phyloP scores from a whole-genome alignment of 352 stramenopile species.

The Elongisporangium undulatum region DNA sequence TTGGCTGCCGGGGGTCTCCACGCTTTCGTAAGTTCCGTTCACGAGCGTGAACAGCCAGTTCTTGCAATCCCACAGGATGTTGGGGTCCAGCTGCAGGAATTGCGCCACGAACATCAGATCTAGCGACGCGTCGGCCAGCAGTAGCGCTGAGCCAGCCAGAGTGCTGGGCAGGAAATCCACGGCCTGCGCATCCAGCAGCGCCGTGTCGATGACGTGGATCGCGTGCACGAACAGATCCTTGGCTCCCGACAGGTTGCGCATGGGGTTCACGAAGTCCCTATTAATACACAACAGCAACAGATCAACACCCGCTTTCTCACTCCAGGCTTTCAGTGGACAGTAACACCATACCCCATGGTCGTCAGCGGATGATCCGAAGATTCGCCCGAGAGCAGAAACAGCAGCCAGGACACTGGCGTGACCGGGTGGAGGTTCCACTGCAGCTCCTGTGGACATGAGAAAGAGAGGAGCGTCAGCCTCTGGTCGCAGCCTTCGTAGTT shows the following conservation, averaged over 20 bases:
- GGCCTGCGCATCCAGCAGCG: slow-evolving; percentile 73
- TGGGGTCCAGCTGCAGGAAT: slow-evolving; percentile 74
- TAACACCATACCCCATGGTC: slow-evolving; percentile 47
- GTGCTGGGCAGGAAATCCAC: slow-evolving; percentile 75
- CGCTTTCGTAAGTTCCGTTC: slow-evolving; percentile 47
- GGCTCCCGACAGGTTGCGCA: slow-evolving; percentile 49
- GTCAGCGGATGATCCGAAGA: slow-evolving; percentile 58
- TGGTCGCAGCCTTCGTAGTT: slow-evolving; percentile 1
- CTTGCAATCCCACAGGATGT: slow-evolving; percentile 79
- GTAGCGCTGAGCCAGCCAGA: slow-evolving; percentile 61
- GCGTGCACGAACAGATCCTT: slow-evolving; percentile 72
- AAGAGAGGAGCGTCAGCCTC: slow-evolving; percentile 13
- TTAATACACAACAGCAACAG: slow-evolving; percentile 1
- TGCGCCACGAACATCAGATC: slow-evolving; percentile 80
- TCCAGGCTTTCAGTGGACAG: background rate
- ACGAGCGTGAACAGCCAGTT: slow-evolving; percentile 65
- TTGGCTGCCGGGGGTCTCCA: slow-evolving; percentile 27
- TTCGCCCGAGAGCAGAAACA: slow-evolving; percentile 71
- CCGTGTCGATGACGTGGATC: slow-evolving; percentile 66
- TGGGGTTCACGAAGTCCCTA: slow-evolving; percentile 64
- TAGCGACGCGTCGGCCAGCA: slow-evolving; percentile 60
- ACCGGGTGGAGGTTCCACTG: slow-evolving; percentile 82
- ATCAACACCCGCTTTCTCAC: background rate
- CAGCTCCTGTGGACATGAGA: slow-evolving; percentile 41
- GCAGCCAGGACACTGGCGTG: slow-evolving; percentile 67